A percentile compares a stretch with the other conserved stretches of the same genome.
Conservation (phyloP, 1,284 basidiomycete genomes). For the Omphalotus olearius region DNA sequence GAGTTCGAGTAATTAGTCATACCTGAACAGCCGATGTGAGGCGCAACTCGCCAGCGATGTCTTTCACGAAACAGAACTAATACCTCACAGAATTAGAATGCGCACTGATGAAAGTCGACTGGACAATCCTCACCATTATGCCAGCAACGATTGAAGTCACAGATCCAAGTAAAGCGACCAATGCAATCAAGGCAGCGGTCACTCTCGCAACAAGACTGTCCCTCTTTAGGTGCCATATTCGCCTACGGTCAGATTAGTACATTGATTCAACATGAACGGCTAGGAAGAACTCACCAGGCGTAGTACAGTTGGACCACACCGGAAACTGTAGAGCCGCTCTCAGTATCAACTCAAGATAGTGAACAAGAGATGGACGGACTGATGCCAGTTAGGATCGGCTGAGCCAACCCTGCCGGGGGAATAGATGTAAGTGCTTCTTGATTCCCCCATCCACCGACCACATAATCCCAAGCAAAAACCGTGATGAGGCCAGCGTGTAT, state of each 20-base stretch:
- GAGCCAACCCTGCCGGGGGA: slow-evolving; percentile 19
- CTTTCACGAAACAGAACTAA: neutral
- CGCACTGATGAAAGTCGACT: neutral
- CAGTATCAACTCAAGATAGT: no score
- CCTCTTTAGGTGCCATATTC: slow-evolving; percentile 5
- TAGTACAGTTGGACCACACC: slow-evolving; percentile 19
- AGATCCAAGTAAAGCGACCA: neutral
- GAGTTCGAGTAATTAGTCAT: neutral
- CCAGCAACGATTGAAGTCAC: neutral
- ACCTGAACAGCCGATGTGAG: neutral
- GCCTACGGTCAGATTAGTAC: neutral
- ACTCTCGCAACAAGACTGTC: neutral
- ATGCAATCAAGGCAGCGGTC: neutral
- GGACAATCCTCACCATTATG: neutral
- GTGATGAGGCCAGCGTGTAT: slow-evolving; percentile 20
- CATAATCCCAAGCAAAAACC: slow-evolving; percentile 20
- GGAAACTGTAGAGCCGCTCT: slow-evolving; percentile 11
- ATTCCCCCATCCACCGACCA: slow-evolving; percentile 19
- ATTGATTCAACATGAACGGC: no score
- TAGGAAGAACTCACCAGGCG: slow-evolving; percentile 14
- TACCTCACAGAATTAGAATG: neutral
- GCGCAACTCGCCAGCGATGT: no score
- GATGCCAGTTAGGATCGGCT: slow-evolving; percentile 18
- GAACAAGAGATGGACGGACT: slow-evolving; percentile 13
- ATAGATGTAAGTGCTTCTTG: slow-evolving; percentile 11